A percentile compares a stretch with the other conserved stretches of the same genome.
phyloP scores from a whole-genome alignment of 768 basidiomycete species.

The Mycena epipterygia region DNA sequence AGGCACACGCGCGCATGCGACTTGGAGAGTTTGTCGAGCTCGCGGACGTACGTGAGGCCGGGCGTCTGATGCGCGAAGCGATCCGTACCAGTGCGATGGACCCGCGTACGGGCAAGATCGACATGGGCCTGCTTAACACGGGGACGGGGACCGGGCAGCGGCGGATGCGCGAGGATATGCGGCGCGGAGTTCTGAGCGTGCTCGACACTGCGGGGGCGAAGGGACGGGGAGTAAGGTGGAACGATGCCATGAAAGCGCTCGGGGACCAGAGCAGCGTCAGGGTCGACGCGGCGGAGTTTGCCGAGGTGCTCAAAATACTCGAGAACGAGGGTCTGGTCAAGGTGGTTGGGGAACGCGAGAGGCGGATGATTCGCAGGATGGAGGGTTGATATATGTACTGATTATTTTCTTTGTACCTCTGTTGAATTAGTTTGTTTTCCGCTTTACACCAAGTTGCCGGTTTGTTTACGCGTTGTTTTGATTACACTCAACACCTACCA shows the following conservation, averaged over 20 bases:
- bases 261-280: slow-evolving; percentile 88
- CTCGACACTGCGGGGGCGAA: slow-evolving; percentile 69
- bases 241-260: slow-evolving; percentile 82
- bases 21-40: slow-evolving; percentile 90
- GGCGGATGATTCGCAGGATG: slow-evolving; percentile 81
- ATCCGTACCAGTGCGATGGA: slow-evolving; percentile 96
- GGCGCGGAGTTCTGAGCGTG: slow-evolving; percentile 80
- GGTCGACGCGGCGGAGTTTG: slow-evolving; percentile 85
- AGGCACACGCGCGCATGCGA: slow-evolving; percentile 97
- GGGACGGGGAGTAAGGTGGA: slow-evolving; percentile 80
- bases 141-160: slow-evolving; percentile 92
- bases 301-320: slow-evolving; percentile 79
- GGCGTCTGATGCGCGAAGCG: slow-evolving; percentile 96
- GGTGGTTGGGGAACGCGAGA: slow-evolving; percentile 89
- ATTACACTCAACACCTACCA: not conserved
- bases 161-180: slow-evolving; percentile 90
- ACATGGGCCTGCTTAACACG: slow-evolving; percentile 95
- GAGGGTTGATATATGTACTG: slow-evolving; percentile 51
- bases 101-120: slow-evolving; percentile 96
- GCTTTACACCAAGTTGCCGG: no score
- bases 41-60: slow-evolving; percentile 90
- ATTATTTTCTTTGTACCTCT: slow-evolving; percentile 20
- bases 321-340: slow-evolving; percentile 91
- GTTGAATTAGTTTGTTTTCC: slow-evolving; percentile 1
- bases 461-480: slow-evolving; percentile 18